Conservation (phyloP, 2,329 filamentous ascomycete genomes). For the Penicillium sp. region DNA sequence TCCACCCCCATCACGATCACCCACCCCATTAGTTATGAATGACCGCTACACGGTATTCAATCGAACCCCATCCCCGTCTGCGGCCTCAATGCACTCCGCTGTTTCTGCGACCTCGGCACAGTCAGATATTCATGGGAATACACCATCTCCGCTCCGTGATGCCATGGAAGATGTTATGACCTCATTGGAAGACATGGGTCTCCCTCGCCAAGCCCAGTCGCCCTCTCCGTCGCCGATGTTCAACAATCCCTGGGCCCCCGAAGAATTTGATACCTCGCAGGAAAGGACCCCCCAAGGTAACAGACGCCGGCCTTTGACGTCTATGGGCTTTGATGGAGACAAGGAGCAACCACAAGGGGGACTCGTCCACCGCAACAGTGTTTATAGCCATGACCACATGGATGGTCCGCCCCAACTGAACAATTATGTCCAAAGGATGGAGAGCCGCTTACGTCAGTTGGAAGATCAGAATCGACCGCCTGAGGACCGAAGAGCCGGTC, state of each 20-base stretch:
- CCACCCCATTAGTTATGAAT: constrained; percentile 40
- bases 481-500: constrained; percentile 52
- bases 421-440: constrained; percentile 90
- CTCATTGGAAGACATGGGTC: constrained; percentile 81
- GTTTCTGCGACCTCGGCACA: constrained; percentile 31
- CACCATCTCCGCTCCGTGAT: constrained; percentile 85
- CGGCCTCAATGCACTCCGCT: constrained; percentile 22
- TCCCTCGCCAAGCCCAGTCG: constrained; percentile 52
- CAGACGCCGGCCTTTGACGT: constrained; percentile 64
- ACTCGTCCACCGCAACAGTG: constrained; percentile 49
- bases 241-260: constrained; percentile 78
- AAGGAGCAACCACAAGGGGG: constrained; percentile 56
- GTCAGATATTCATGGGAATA: constrained; percentile 66
- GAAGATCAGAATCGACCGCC: constrained; percentile 52
- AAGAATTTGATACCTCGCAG: constrained; percentile 66
- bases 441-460: constrained; percentile 71
- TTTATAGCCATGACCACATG: constrained; percentile 36
- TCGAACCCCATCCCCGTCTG: constrained; percentile 49
- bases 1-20: constrained; percentile 24
- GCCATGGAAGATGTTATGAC: constrained; percentile 99
- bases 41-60: constrained; percentile 39
- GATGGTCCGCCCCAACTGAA: constrained; percentile 68
- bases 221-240: constrained; percentile 52
- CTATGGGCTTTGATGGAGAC: constrained; percentile 64
- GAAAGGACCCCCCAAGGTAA: constrained; percentile 33